These are phyloP conservation scores for Penicillium psychrosexuale DNA, from an alignment of 2,329 filamentous ascomycete genomes.

Conservation along the genomic window DNA sequence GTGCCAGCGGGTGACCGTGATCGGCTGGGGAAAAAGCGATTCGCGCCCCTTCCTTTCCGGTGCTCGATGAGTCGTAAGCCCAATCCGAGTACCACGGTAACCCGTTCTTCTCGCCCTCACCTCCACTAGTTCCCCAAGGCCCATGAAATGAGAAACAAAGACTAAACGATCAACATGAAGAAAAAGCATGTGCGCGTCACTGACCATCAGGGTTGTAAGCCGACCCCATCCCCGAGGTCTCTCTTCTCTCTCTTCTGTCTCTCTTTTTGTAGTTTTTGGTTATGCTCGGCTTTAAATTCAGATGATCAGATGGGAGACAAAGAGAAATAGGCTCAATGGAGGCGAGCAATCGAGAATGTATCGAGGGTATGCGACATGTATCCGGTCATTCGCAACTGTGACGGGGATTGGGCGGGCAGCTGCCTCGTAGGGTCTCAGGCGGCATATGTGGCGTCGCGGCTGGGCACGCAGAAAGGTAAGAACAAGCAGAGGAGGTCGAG, in stretches of 20 bases:
- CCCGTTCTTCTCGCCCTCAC: neutral
- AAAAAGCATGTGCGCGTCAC: conserved; percentile 24
- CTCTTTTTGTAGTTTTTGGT: neutral
- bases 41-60: neutral
- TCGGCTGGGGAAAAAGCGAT: neutral
- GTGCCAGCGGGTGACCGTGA: neutral
- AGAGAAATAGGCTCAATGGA: conserved; percentile 21
- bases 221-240: conserved; percentile 31
- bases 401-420: conserved; percentile 29
- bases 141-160: conserved; percentile 21
- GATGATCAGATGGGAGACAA: conserved; percentile 1
- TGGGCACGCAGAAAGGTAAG: conserved; percentile 12
- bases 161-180: neutral
- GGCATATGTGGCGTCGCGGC: conserved; percentile 27
- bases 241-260: neutral
- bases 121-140: conserved; percentile 4
- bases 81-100: neutral
- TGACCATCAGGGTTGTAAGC: conserved; percentile 40
- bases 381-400: conserved; percentile 26
- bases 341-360: conserved; percentile 15
- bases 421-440: conserved; percentile 35
- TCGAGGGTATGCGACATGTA: conserved; percentile 18
- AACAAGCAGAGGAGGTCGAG: neutral
- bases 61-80: neutral
- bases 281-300: neutral